phyloP scores from a whole-genome alignment of 2,329 filamentous ascomycete genomes.

The Colletotrichum tropicale region DNA sequence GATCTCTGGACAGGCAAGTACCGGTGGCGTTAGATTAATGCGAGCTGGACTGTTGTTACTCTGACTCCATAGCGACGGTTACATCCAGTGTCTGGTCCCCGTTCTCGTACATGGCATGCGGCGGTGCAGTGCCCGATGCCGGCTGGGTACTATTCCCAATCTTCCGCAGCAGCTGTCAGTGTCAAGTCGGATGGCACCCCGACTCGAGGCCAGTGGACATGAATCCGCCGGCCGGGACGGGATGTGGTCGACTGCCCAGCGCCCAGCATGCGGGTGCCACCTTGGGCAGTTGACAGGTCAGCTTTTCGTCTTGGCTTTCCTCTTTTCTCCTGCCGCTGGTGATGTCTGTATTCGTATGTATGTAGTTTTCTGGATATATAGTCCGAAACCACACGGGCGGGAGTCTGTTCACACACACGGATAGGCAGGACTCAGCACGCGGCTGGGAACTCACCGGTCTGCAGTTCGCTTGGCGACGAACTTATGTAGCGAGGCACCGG shows the following conservation, averaged over 20 bases:
- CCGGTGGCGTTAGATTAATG: neutral
- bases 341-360: neutral
- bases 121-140: slow-evolving; percentile 4
- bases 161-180: neutral
- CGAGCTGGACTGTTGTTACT: neutral
- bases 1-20: neutral
- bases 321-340: neutral
- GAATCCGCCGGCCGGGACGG: neutral
- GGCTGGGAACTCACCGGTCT: neutral
- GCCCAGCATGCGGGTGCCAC: neutral
- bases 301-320: neutral
- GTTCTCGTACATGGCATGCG: neutral
- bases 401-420: neutral
- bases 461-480: neutral
- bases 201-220: neutral
- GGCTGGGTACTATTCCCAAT: neutral
- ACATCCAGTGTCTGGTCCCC: neutral
- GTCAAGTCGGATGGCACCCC: slow-evolving; percentile 1
- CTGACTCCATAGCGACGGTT: neutral
- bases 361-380: neutral
- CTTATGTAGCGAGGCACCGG: slow-evolving; percentile 8
- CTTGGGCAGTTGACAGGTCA: neutral
- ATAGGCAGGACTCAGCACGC: neutral
- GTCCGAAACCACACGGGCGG: neutral
- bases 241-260: neutral